Evolutionary conservation across 1,284 basidiomycete genomes (phyloP), one percentile per base, ranked within the genome.

Genomic region (Austroboletus niveus): DNA sequence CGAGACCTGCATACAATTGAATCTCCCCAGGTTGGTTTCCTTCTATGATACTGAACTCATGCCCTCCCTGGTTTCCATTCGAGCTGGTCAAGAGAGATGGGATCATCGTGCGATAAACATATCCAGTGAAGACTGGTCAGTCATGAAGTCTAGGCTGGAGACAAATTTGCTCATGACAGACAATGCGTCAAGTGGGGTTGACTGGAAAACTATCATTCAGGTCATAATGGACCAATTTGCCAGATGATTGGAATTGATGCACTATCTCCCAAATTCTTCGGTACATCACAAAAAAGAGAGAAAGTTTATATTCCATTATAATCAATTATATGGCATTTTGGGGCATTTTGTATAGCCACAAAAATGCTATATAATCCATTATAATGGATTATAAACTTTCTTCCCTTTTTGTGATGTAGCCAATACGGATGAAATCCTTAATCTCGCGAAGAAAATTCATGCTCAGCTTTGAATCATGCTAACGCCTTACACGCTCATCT

Each of bases 211-310:
- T 73, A 3, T 72, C 5, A 24, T 24, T 24, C 22, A 24, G 22
- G 22, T 24, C 22, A 24, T 24, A 24, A 5, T 24, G 22, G 22
- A 78, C 41, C 70, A 78, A 22, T 77, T 74, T 43, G 70, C 65
- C 0, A 64, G 68, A 29, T 66, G 79, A 2, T 60, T 81, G n/a
- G 74, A 80, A 50, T 49, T 72, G 8, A 57, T 72, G 2, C 68
- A 57, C 3, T 60, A 74, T 55, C 58, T 75, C 14, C 60, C 81
- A 17, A 66, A 68, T 51, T 50, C 57, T 35, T 47, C 55, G 6
- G 41, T 14, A n/a, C n/a, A n/a, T n/a, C n/a, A n/a, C n/a, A n/a
- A n/a, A n/a, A n/a, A n/a, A n/a, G n/a, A n/a, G n/a, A n/a, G n/a
- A n/a, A n/a, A n/a, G n/a, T n/a, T n/a, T n/a, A n/a, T n/a, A n/a